Conservation (phyloP, 2,329 filamentous ascomycete genomes). For the Epichloe uncinata region DNA sequence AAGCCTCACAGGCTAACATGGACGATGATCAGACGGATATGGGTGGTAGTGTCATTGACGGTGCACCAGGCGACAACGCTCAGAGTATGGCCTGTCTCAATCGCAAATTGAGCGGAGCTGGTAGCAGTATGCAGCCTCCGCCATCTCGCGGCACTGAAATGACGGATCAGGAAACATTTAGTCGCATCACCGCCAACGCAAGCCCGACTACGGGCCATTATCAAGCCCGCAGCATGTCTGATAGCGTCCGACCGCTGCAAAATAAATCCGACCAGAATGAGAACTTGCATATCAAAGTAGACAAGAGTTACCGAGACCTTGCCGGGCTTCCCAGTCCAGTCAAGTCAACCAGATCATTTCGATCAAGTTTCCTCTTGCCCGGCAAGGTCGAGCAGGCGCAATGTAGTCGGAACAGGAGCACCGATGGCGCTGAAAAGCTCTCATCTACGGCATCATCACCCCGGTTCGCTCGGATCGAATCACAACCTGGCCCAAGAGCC, state of each 20-base stretch:
- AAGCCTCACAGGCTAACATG: constrained; percentile 14
- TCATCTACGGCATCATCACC: constrained; percentile 69
- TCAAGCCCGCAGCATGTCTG: constrained; percentile 49
- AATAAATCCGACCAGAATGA: constrained; percentile 22
- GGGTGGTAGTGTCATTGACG: constrained; percentile 25
- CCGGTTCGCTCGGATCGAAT: constrained; percentile 38
- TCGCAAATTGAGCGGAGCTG: constrained; percentile 22
- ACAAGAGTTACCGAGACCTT: constrained; percentile 43
- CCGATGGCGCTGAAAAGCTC: constrained; percentile 66
- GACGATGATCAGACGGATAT: constrained; percentile 29
- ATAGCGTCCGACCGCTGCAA: constrained; percentile 69
- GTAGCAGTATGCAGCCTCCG: constrained; percentile 41
- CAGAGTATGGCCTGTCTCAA: constrained; percentile 31
- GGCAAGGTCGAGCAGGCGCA: constrained; percentile 37
- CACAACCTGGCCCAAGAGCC: constrained; percentile 10
- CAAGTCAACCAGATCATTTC: constrained; percentile 63
- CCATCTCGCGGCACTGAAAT: constrained; percentile 69
- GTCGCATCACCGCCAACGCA: constrained; percentile 59
- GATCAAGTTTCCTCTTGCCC: constrained; percentile 59
- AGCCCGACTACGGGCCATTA: constrained; percentile 53
- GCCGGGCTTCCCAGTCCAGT: constrained; percentile 42
- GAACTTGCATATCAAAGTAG: constrained; percentile 44
- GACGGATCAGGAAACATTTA: constrained; percentile 59
- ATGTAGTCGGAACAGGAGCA: constrained; percentile 39
- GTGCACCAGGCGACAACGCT: constrained; percentile 43